These are phyloP conservation scores for Schizosaccharomyces cryophilus DNA, from an alignment of 805 yeast genomes.

Conservation along the genomic window DNA sequence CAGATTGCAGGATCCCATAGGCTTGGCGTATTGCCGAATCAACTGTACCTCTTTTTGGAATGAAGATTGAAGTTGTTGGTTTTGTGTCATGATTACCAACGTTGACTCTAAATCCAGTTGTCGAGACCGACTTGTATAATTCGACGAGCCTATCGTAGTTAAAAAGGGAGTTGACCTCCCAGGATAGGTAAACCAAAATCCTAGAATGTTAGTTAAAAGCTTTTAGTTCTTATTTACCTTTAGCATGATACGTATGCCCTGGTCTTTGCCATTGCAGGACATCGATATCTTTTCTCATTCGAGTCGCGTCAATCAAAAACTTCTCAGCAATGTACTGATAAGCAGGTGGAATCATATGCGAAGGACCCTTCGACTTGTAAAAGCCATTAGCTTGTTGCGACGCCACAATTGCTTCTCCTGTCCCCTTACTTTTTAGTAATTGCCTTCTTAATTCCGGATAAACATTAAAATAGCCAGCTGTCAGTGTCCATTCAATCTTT, in stretches of 20 bases:
- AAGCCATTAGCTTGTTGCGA: constrained; percentile 77
- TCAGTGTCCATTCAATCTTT: constrained; percentile 50
- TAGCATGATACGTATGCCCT: constrained; percentile 97
- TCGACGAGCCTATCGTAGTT: constrained; percentile 77
- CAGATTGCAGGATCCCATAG: background rate
- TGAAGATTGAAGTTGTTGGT: constrained; percentile 20
- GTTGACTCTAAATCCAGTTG: constrained; percentile 71
- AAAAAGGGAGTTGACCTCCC: constrained; percentile 26
- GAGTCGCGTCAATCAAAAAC: constrained; percentile 32
- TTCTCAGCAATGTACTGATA: constrained; percentile 50
- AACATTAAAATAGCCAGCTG: constrained; percentile 93
- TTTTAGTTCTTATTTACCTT: constrained; percentile 23
- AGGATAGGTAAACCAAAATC: background rate
- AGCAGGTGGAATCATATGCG: constrained; percentile 64
- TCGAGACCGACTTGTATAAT: constrained; percentile 77
- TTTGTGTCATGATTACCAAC: constrained; percentile 52
- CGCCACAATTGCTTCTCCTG: constrained; percentile 63
- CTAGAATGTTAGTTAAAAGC: background rate
- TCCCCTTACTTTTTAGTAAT: constrained; percentile 32
- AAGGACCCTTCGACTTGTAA: constrained; percentile 59
- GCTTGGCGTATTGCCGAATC: background rate
- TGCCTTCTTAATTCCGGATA: constrained; percentile 41
- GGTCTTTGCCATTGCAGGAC: constrained; percentile 52
- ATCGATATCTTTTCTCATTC: constrained; percentile 18
- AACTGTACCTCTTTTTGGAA: background rate